Evolutionary conservation across 2,329 filamentous ascomycete species (phyloP).

Genomic region (Exserohilum rostratum): DNA sequence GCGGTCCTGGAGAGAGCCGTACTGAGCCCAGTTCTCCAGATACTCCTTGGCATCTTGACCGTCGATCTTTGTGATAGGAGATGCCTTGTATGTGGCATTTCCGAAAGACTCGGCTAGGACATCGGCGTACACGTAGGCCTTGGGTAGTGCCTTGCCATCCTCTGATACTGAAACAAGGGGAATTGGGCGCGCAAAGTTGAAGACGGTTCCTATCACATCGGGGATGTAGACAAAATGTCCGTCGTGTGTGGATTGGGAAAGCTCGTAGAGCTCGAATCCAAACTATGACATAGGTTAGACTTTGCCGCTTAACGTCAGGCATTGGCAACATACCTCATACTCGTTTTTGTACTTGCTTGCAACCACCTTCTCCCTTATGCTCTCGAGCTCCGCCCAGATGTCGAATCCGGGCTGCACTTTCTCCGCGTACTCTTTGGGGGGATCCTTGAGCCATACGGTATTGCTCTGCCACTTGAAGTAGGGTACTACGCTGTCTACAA

Average conservation of each 20-base stretch:
- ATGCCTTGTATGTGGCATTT: not conserved
- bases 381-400: constrained; percentile 48
- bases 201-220: constrained; percentile 59
- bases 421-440: constrained; percentile 53
- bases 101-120: constrained; percentile 43
- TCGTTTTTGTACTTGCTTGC: constrained; percentile 49
- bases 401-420: constrained; percentile 54
- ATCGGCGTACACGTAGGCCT: constrained; percentile 62
- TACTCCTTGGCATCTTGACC: not conserved
- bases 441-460: constrained; percentile 52
- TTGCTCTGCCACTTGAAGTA: constrained; percentile 57
- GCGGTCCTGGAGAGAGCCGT: constrained; percentile 60
- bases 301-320: not conserved
- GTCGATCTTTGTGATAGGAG: not conserved
- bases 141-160: constrained; percentile 59
- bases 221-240: constrained; percentile 67
- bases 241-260: constrained; percentile 65
- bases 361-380: constrained; percentile 49
- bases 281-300: constrained; percentile 30
- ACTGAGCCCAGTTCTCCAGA: constrained; percentile 52
- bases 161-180: constrained; percentile 65
- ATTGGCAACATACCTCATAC: constrained; percentile 40
- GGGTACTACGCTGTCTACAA: constrained; percentile 53
- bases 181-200: constrained; percentile 57
- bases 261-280: constrained; percentile 39